A percentile compares a stretch with the other conserved stretches of the same genome.
These are phyloP conservation scores for Leucosporidium yakuticum DNA, from an alignment of 768 basidiomycete genomes.

Conservation along the genomic window DNA sequence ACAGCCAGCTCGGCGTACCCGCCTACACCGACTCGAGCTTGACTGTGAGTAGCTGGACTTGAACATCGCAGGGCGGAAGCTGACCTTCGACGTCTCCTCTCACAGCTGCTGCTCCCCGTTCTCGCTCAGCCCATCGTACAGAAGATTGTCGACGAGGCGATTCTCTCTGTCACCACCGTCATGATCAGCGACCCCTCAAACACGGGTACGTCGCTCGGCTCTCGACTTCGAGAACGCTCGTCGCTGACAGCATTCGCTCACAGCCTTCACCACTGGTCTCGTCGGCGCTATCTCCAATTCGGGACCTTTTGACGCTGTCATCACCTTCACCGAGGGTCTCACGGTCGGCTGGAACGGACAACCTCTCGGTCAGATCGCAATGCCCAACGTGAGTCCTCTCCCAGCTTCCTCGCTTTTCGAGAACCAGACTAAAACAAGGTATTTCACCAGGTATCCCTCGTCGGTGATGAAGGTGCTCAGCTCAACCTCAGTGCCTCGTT, in stretches of 20 bases:
- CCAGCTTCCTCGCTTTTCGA: slow-evolving; percentile 45
- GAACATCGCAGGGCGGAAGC: too few relatives aligned
- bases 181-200: slow-evolving; percentile 54
- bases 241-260: slow-evolving; percentile 38
- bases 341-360: slow-evolving; percentile 58
- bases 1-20: slow-evolving; percentile 55
- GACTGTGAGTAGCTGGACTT: slow-evolving; percentile 36
- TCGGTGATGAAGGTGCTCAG: slow-evolving; percentile 57
- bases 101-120: slow-evolving; percentile 55
- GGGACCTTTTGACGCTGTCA: slow-evolving; percentile 68
- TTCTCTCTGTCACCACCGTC: slow-evolving; percentile 57
- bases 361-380: slow-evolving; percentile 56
- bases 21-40: slow-evolving; percentile 59
- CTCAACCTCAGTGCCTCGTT: slow-evolving; percentile 56
- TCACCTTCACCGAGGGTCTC: slow-evolving; percentile 60
- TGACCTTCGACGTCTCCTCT: neutral
- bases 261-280: slow-evolving; percentile 55
- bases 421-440: neutral
- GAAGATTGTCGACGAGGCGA: slow-evolving; percentile 57
- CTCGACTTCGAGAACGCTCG: neutral
- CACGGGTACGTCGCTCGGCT: neutral
- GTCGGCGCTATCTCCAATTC: slow-evolving; percentile 61
- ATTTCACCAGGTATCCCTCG: slow-evolving; percentile 16
- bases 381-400: slow-evolving; percentile 52
- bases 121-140: slow-evolving; percentile 71